Base-by-base conservation (phyloP, 1,139 yeast species). In the Candida sp. region DNA sequence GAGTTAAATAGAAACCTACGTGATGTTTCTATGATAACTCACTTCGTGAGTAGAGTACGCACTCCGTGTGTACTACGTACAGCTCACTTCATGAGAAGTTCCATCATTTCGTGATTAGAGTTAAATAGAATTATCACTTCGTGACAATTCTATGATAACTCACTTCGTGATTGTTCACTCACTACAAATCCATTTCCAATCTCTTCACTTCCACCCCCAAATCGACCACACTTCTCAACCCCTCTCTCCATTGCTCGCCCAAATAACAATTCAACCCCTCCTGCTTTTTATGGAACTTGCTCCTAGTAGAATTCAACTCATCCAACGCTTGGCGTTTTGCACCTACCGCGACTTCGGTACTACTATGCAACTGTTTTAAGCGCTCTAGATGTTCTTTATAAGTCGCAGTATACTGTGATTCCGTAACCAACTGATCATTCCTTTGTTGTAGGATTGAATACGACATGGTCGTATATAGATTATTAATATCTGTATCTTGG, bases 181-280 rank as follows among this genome's bases (percentile, higher is more conserved):
- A 15, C 19, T 43, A 36, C 19, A 42, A 39, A 34, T 50, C 50
- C 53, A 49, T 46, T 39, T 58, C 57, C 48, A 55, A 43, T 25
- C 57, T 47, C 12, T 55, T 50, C 15, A 62, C 54, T 43, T 68
- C 68, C n/a, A 66, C 54, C 15, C 68, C 66, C 39, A 63, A 45
- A 39, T 70, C 77, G 34, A 73, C 71, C 44, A 67, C 60, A 5
- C 65, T 51, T 42, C 57, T 57, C 29, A 73, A 55, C 3, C 75
- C 74, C 29, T 70, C 73, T 43, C 60, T 64, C 77, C 78, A 73
- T 45, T 68, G 52, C 21, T 56, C 56, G 27, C 60, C 53, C 39
- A 72, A 57, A 48, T 71, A 65, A 41, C 64, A 68, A 39, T 62
- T 54, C 21, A 63, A 70, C 1, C 76, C 73, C 44, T 58, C 54